Base-by-base conservation (phyloP, 192 early-diverging fungal species). In the Lobulomyces angularis region DNA sequence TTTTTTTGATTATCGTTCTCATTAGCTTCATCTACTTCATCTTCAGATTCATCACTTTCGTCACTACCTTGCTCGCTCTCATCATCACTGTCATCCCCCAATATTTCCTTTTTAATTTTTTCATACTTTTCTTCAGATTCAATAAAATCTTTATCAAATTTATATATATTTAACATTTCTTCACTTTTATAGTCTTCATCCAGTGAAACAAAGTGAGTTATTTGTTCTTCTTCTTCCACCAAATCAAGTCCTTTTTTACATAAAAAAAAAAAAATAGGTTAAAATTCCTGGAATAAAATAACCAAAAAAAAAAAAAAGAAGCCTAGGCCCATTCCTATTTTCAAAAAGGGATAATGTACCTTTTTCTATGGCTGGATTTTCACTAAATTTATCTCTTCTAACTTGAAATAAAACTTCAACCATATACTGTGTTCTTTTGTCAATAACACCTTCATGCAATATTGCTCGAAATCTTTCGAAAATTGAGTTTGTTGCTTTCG, bases 361-460 rank as follows among this genome's bases (percentile, higher is more conserved):
- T n/a, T n/a, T n/a, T n/a, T n/a, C 52, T 5, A 94, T 62, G 2
- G 81, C 59, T 37, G 78, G 81, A 43, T 86, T 85, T 45, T 90
- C 83, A 41, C 90, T 90, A 66, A 84, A 97, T 39, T 86, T 87
- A 35, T 92, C 88, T 38, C 86, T 86, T 26, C 92, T 71, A 17
- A 89, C 72, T 67, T 97, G 90, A 55, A 97, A 93, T 22, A 97
- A 49, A 14, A 91, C 90, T 57, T 97, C 92, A 22, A 97, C 84
- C 90, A 94, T 97, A 46, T 94, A 88, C 58, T 97, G 90, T 3
- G 86, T 79, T 49, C 92, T 84, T 52, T 87, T 90, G 42, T 94
- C 90, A 33, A 97, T 88, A 26, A 77, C 69, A 6, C 86, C 88
- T 51, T 97, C 90, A 50, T 97, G 90, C 26, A 97, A 56, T 35